Evolutionary conservation across 1,139 yeast genomes (phyloP).

Genomic region (Candida sanyaensis): DNA sequence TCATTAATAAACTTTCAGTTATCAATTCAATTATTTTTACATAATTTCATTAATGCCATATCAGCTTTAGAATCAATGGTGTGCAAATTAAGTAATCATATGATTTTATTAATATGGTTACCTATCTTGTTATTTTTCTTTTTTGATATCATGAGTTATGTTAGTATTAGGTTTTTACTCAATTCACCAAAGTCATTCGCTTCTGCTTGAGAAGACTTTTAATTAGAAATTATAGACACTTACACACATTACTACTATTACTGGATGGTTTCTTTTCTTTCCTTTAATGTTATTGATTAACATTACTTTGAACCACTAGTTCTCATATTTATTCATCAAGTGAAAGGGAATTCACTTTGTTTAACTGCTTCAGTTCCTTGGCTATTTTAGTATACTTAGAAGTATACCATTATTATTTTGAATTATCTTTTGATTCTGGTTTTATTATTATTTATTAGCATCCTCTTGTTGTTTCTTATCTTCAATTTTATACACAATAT

Average conservation of each 20-base stretch:
- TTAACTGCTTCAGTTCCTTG: neutral
- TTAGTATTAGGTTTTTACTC: slow-evolving; percentile 1
- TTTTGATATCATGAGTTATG: slow-evolving; percentile 5
- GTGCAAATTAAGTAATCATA: slow-evolving; percentile 5
- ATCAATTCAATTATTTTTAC: slow-evolving; percentile 1
- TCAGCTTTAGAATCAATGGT: slow-evolving; percentile 4
- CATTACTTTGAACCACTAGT: neutral
- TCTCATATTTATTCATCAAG: neutral
- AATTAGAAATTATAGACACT: neutral
- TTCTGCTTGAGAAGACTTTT: neutral
- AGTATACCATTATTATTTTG: neutral
- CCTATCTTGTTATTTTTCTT: slow-evolving; percentile 10
- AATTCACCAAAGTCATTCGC: neutral
- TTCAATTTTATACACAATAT: slow-evolving; percentile 1
- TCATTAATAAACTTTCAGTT: neutral
- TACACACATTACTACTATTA: neutral
- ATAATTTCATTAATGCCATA: slow-evolving; percentile 1
- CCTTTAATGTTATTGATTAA: neutral
- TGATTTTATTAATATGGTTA: slow-evolving; percentile 7
- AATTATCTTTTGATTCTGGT: neutral
- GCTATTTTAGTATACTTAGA: neutral
- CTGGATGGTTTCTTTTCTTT: too few species aligned
- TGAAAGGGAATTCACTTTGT: neutral
- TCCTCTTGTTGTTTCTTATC: neutral
- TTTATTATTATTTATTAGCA: neutral